Conservation (phyloP, 805 yeast species). For the Monosporozyma aerobia region DNA sequence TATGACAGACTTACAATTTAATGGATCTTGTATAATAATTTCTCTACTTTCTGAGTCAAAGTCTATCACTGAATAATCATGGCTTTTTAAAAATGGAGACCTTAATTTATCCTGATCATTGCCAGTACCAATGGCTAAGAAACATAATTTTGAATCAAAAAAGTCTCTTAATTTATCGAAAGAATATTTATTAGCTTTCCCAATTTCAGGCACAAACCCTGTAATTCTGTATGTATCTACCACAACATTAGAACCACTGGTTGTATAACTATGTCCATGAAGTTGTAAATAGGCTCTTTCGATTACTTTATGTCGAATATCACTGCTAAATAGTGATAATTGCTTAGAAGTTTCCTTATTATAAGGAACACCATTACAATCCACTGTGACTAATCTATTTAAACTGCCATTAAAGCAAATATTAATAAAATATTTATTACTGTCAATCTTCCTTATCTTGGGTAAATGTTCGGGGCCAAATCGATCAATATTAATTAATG, state of each 20-base stretch:
- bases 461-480: conserved; percentile 11
- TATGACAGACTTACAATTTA: conserved; percentile 6
- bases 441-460: conserved; percentile 8
- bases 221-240: conserved; percentile 54
- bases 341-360: conserved; percentile 7
- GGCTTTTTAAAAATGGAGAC: conserved; percentile 41
- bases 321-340: conserved; percentile 12
- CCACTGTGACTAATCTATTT: conserved; percentile 18
- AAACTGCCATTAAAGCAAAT: conserved; percentile 24
- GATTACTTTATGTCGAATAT: conserved; percentile 31
- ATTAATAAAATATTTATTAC: conserved; percentile 13
- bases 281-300: conserved; percentile 69
- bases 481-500: conserved; percentile 44
- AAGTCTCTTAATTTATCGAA: conserved; percentile 17
- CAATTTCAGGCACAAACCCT: conserved; percentile 68
- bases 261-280: conserved; percentile 48
- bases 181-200: conserved; percentile 29
- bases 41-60: conserved; percentile 17
- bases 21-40: conserved; percentile 38
- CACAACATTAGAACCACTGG: conserved; percentile 69
- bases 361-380: conserved; percentile 16
- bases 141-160: conserved; percentile 21
- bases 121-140: conserved; percentile 67
- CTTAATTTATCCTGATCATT: conserved; percentile 20
- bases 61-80: conserved; percentile 61